Evolutionary conservation across 495 filamentous ascomycete genomes (phyloP).

Genomic region (Astrocystis sublimbata): DNA sequence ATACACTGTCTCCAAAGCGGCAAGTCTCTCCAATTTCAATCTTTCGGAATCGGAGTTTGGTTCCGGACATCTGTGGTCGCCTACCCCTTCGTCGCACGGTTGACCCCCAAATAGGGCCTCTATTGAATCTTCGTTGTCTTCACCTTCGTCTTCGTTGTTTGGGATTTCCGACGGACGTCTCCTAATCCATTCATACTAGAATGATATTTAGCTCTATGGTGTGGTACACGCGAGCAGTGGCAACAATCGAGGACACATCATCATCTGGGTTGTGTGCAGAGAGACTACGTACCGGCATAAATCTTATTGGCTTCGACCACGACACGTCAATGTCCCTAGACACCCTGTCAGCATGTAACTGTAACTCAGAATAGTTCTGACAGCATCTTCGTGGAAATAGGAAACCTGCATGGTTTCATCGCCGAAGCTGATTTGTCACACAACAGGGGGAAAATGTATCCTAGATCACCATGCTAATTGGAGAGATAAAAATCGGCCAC

Average conservation of each 20-base stretch:
- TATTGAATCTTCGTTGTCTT: neutral
- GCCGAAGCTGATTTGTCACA: neutral
- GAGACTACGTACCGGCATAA: conserved; percentile 11
- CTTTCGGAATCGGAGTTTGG: neutral
- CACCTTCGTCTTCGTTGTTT: neutral
- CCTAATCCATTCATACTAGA: neutral
- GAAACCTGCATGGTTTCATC: neutral
- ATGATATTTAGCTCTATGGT: neutral
- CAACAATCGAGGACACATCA: no score
- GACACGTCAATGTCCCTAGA: conserved; percentile 1
- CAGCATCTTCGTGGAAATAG: neutral
- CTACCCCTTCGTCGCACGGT: neutral
- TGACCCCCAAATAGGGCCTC: no score
- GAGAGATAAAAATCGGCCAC: neutral
- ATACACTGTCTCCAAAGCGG: neutral
- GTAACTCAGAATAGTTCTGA: neutral
- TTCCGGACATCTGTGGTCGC: neutral
- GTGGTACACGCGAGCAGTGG: no score
- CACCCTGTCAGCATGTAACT: neutral
- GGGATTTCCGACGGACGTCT: neutral
- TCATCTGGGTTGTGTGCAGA: no score
- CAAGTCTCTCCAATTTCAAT: neutral
- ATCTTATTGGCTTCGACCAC: neutral
- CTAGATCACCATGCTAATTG: neutral
- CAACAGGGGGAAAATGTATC: neutral